Evolutionary conservation across 148 eudicot species (phyloP), one percentile per base, ranked within the genome.

Genomic region (Polygonum maritimum): DNA sequence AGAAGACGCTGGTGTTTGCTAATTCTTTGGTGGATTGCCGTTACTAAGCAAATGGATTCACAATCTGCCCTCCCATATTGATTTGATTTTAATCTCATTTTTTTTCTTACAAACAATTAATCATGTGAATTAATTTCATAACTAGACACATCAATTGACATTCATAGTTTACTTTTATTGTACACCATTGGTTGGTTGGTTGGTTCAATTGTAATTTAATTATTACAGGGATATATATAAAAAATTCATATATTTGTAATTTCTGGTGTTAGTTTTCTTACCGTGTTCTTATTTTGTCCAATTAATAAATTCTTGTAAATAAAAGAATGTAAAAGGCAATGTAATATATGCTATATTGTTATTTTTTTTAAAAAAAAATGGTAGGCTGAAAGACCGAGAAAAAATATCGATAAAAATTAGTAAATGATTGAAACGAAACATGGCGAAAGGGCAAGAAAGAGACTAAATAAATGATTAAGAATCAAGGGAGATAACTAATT

Each of bases 11-110:
- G 14, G 87, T 87, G 71, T 89, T 92, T 79, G 79, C 94, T 0
- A 74, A 88, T 2, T 76, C 94, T 51, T 45, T 92, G 77, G 89
- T 92, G 52, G 88, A 90, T 84, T 92, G 93, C 49, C 94, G 87
- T 82, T 87, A 86, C 79, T 91, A 74, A 52, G 22, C 13, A 6
- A 58, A 58, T 26, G 31, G 31, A 58, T 9, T 55, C n/a, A 26
- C 62, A 55, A 55, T 55, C 62, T 55, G 62, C 22, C 38, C 69
- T 26, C 60, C 3, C 7, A 62, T 62, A 62, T 62, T 62, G 69
- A 62, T 62, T 62, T 62, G 69, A 62, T 62, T 26, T 62, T 62
- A 62, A 26, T 62, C 69, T 62, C 38, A 62, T 62, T 62, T 62
- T 60, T 62, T 31, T 31, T 26, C 31, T 26, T 26, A 26, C 31